Base-by-base conservation (phyloP, 1,284 basidiomycete genomes). In the Polyporus tsugae region DNA sequence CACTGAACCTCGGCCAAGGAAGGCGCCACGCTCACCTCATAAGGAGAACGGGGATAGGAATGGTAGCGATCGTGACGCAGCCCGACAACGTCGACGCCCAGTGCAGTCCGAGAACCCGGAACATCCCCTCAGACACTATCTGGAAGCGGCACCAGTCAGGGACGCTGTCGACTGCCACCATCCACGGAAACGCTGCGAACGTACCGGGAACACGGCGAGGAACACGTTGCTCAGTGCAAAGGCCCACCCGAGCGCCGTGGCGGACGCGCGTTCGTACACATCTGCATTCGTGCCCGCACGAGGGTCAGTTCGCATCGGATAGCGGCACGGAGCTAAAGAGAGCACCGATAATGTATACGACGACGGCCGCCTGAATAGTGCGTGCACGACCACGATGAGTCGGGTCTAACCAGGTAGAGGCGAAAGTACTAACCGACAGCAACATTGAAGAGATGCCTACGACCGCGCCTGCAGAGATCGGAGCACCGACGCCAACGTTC, bases 291-390 rank as follows among this genome's bases (percentile, higher is more conserved):
- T 33, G 1, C 53, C 46, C 46, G 22, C n/a, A 49, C 7, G 46
- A 49, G 46, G 22, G 22, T 49, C 33, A 61, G 63, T n/a, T 41
- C 38, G 22, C 4, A 33, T 46, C 19, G 39, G n/a, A 22, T 15
- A 6, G 58, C 38, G 15, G 25, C n/a, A 49, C 25, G 52, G 10
- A 59, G 17, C 6, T 2, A 19, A 38, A 52, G 0, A 36, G 17
- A 36, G n/a, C 57, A 68, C 66, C 71, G 53, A 69, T 64, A 15
- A 69, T 69, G 59, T 71, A 73, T 46, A 69, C 67, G 15, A 67
- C 39, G 22, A 67, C 58, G 11, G 60, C 57, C 22, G 65, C 59
- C 71, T 70, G n/a, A 7, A 38, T 13, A 29, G 39, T 39, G 19
- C n/a, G 19, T 35, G 7, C 2, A 17, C 33, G 13, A 22, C 42